Evolutionary conservation across 768 basidiomycete species (phyloP), one percentile per base, ranked within the genome.

Genomic region (Tylopilus balloui): DNA sequence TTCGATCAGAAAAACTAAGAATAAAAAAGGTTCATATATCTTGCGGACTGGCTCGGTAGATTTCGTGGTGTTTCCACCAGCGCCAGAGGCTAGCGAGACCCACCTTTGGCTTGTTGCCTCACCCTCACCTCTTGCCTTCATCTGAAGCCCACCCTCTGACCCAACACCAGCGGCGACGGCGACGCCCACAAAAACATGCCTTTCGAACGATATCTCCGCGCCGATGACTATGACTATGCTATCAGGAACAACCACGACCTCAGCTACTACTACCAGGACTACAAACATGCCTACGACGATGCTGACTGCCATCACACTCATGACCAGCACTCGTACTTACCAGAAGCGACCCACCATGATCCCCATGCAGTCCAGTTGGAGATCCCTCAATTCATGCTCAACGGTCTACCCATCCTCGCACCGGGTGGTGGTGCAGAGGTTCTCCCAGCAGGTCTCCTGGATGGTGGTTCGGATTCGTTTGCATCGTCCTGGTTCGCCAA

Each of bases 351-450:
- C 6, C 50, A 25, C 40, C 15, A 54, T 45, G 40, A 42, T 36
- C 42, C 46, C 39, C 28, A 41, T 24, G 53, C 61, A 6, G 60
- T 76, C 53, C 74, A 73, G 48, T 76, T 87, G 54, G 82, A 85
- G 64, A 71, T 88, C 31, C 86, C 86, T 4, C 73, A 77, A 23
- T 87, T 84, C 63, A 76, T 88, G 68, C 70, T 78, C 57, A 67
- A 66, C 51, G 76, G 75, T 4, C 72, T 77, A 0, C 83, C 86
- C 23, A 75, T 77, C 2, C 74, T 88, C 19, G 83, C 83, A 2
- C 79, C 75, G 2, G 86, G 85, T 19, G 86, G 86, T 20, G 86
- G 88, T 29, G 86, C 83, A 10, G 88, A 88, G 65, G 80, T 84
- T 13, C 61, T 88, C n/a, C 79, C 83, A 11, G 68, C 70, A 3